These are phyloP conservation scores for Solanum phureja DNA, from an alignment of 257 asterid species.

Conservation along the genomic window DNA sequence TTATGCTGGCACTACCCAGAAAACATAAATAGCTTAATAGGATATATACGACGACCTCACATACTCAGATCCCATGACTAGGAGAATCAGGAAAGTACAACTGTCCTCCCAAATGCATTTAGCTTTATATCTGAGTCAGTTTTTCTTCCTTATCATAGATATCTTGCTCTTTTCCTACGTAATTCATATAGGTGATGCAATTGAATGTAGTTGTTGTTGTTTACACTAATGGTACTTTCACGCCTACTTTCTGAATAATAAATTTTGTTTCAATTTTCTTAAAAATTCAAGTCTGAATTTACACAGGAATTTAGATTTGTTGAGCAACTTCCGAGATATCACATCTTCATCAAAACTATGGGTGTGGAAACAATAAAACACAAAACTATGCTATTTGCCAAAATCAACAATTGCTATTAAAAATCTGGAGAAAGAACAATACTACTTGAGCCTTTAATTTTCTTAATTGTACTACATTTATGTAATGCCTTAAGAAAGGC, in stretches of 20 bases:
- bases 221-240: not conserved
- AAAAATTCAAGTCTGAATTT: not conserved
- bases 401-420: not conserved
- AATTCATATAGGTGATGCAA: not conserved
- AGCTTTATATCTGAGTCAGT: not conserved
- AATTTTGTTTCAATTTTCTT: not conserved
- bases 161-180: not conserved
- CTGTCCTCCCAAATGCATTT: not conserved
- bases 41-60: not conserved
- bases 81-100: not conserved
- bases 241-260: not conserved
- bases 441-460: not conserved
- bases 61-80: not conserved
- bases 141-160: not conserved
- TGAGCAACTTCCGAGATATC: not conserved
- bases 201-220: not conserved
- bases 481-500: not conserved
- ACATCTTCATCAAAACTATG: not conserved
- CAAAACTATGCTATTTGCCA: not conserved
- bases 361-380: not conserved
- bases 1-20: not conserved
- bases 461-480: not conserved
- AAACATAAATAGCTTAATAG: not conserved
- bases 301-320: not conserved
- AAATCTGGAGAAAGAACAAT: not conserved